phyloP scores from a whole-genome alignment of 2,329 filamentous ascomycete genomes.

The Talaromyces amestolkiae region DNA sequence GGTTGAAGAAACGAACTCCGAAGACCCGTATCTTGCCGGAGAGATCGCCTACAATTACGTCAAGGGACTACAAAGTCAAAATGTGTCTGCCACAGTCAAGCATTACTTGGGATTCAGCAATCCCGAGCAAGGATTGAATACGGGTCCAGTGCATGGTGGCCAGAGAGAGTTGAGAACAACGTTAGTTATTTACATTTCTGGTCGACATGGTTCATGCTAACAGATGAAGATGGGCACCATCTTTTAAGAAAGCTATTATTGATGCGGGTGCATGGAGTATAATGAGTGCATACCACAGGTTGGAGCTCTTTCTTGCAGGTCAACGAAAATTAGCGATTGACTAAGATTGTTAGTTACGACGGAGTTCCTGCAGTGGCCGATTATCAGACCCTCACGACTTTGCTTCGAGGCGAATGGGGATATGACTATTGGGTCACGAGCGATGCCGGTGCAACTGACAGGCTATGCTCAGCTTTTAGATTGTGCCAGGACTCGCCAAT shows the following conservation, averaged over 20 bases:
- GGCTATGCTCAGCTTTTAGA: constrained; percentile 62
- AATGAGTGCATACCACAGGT: constrained; percentile 71
- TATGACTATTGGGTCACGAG: constrained; percentile 66
- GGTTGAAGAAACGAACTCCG: constrained; percentile 69
- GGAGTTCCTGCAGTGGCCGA: constrained; percentile 67
- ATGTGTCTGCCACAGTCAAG: constrained; percentile 71
- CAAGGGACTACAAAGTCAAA: constrained; percentile 61
- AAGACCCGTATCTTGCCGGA: constrained; percentile 66
- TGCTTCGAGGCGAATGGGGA: constrained; percentile 69
- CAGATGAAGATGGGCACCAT: constrained; percentile 45
- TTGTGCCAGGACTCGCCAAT: constrained; percentile 61
- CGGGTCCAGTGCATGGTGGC: constrained; percentile 57
- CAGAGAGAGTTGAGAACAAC: constrained; percentile 56
- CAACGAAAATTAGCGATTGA: not conserved
- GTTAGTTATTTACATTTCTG: constrained; percentile 44
- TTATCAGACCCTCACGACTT: constrained; percentile 63
- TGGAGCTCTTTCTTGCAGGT: not conserved
- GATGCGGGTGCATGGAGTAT: constrained; percentile 66
- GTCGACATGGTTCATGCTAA: not conserved
- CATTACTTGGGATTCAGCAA: constrained; percentile 69
- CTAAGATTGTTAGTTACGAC: constrained; percentile 53
- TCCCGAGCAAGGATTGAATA: constrained; percentile 72
- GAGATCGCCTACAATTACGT: constrained; percentile 64
- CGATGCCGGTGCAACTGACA: constrained; percentile 69
- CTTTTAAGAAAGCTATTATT: constrained; percentile 68